These are phyloP conservation scores for Solanum hybrid DNA, from an alignment of 305 asterid species.

Conservation along the genomic window DNA sequence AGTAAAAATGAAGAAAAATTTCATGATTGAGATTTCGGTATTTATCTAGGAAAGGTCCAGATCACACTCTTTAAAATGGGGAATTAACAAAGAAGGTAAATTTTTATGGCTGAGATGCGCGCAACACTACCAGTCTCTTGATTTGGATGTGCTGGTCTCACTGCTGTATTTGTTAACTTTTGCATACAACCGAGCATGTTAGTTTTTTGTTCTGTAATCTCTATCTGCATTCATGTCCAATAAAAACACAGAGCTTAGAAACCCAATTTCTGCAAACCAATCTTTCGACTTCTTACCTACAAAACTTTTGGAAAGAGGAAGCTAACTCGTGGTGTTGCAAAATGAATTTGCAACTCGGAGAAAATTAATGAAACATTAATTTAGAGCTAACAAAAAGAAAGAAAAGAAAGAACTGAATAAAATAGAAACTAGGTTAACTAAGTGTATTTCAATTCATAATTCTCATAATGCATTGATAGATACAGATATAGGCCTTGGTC, in stretches of 20 bases:
- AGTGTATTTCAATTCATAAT: no score
- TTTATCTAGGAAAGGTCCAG: background rate
- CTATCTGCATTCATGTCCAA: background rate
- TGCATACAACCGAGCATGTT: background rate
- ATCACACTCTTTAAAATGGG: background rate
- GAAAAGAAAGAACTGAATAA: background rate
- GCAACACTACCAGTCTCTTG: background rate
- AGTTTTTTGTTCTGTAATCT: background rate
- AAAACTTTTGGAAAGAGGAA: background rate
- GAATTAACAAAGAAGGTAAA: background rate
- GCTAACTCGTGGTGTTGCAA: background rate
- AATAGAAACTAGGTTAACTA: background rate
- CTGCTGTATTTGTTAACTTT: background rate
- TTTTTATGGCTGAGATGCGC: background rate
- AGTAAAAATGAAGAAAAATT: background rate
- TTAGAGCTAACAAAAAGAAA: background rate
- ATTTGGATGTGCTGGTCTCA: background rate
- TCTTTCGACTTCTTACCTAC: background rate
- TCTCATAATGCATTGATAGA: no score
- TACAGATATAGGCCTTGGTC: background rate
- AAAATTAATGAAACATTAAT: no score
- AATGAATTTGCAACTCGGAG: no score
- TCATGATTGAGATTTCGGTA: background rate
- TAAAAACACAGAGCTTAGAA: background rate
- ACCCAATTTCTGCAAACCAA: background rate